phyloP scores from a whole-genome alignment of 805 yeast genomes.

The Starmerella roubikii region DNA sequence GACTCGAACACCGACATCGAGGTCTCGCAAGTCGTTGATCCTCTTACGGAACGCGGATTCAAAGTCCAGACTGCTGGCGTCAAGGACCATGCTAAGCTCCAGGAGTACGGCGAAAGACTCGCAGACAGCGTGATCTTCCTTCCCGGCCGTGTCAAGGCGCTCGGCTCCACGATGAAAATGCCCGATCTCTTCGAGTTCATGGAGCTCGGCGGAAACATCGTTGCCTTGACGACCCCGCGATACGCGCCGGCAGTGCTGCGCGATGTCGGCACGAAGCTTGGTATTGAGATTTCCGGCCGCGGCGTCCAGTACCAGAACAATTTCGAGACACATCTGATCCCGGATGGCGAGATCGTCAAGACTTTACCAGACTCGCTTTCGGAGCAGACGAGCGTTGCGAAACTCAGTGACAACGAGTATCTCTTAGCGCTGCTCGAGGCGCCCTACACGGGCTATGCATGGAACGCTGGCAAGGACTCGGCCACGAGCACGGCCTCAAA shows the following conservation, averaged over 20 bases:
- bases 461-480: conserved; percentile 15
- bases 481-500: conserved; percentile 4
- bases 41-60: conserved; percentile 27
- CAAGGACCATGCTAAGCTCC: conserved; percentile 26
- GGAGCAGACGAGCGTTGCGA: conserved; percentile 13
- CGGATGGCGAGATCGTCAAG: conserved; percentile 16
- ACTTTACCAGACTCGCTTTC: background rate
- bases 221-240: conserved; percentile 43
- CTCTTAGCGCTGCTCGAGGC: conserved; percentile 17
- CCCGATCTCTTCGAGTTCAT: conserved; percentile 45
- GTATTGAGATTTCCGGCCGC: conserved; percentile 72
- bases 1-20: conserved; percentile 14
- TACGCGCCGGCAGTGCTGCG: conserved; percentile 50
- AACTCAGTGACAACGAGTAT: conserved; percentile 10
- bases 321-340: conserved; percentile 29
- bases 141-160: conserved; percentile 37
- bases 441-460: conserved; percentile 18
- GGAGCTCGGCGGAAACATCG: conserved; percentile 58
- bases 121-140: conserved; percentile 47
- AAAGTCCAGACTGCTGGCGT: conserved; percentile 23
- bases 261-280: conserved; percentile 60
- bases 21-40: conserved; percentile 13
- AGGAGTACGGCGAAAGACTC: conserved; percentile 32
- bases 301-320: conserved; percentile 52
- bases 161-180: conserved; percentile 32